Base-by-base conservation (phyloP, 352 stramenopile genomes). In the Hyaloperonospora brassicae region DNA sequence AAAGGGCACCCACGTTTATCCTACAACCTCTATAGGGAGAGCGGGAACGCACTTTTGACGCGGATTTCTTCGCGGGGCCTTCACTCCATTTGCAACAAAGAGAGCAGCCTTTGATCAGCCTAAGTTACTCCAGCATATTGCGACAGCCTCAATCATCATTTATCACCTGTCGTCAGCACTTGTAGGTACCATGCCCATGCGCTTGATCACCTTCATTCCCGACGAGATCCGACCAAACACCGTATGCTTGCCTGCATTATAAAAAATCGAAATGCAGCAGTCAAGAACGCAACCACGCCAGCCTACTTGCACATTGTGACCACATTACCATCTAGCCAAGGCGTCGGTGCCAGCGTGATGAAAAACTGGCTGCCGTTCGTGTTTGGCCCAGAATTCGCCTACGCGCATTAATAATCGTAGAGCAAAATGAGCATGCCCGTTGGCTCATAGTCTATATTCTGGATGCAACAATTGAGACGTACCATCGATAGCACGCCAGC, bases 331-430 rank as follows among this genome's bases (percentile, higher is more conserved):
- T 98, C 92, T 14, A 98, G 73, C 89, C 89, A 97, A 11, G 92
- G 91, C 24, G 90, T 97, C 21, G 90, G 89, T 13, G 86, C 92
- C 24, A 97, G 65, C 22, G 92, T 97, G 55, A 98, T 84, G 71
- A 98, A 98, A 62, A 98, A 98, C 65, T 98, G 90, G 47, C 82
- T 95, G 49, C 87, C 87, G 53, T 97, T 97, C 40, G 89, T 96
- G 55, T 96, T 94, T 1, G 85, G 84, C 1, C 89, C 89, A 12
- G 89, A 81, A 41, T 97, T 97, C 31, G 88, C 88, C 84, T 94
- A 44, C 27, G 49, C 12, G 55, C 52, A 36, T n/a, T n/a, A n/a
- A n/a, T n/a, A n/a, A n/a, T n/a, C n/a, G n/a, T n/a, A n/a, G n/a
- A 34, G 49, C 12, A 35, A 52, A 38, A 50, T 44, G 11, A 52